Evolutionary conservation across 441 rosid species (phyloP).

Genomic region (Arabidopsis hybrid): DNA sequence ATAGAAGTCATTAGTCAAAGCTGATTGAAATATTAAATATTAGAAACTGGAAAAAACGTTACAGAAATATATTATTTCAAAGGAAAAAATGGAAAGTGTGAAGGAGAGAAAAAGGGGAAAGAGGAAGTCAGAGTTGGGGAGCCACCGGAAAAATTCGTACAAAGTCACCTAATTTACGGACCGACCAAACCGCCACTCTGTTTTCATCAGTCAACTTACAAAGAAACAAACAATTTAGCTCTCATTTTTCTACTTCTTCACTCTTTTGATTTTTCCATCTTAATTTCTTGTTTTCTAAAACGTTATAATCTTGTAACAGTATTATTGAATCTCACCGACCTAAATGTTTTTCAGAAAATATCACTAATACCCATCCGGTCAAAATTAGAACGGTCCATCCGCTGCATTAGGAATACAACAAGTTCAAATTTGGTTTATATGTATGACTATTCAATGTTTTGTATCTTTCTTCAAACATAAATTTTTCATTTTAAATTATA

Average conservation of each 20-base stretch:
- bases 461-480: background rate
- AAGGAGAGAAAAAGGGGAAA: conserved; percentile 17
- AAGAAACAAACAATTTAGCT: conserved; percentile 20
- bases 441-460: background rate
- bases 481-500: background rate
- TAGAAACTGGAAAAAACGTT: conserved; percentile 4
- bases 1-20: conserved; percentile 26
- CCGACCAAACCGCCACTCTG: conserved; percentile 44
- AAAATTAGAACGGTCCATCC: background rate
- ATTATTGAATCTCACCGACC: conserved; percentile 28
- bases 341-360: conserved; percentile 4
- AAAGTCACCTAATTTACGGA: conserved; percentile 39
- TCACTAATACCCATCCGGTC: conserved; percentile 10
- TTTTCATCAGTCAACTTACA: conserved; percentile 35
- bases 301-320: conserved; percentile 14
- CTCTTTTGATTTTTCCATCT: conserved; percentile 11
- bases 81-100: conserved; percentile 28
- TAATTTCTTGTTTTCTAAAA: background rate
- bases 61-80: background rate
- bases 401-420: no score
- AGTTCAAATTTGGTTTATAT: background rate
- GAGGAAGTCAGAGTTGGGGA: conserved; percentile 39
- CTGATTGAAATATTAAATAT: background rate
- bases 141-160: conserved; percentile 29
- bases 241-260: conserved; percentile 13